Percentiles rank a stretch among this genome's conserved stretches.
These are phyloP conservation scores for Gryganskiella cystojenkinii DNA, from an alignment of 192 early-diverging fungal genomes.

Conservation along the genomic window DNA sequence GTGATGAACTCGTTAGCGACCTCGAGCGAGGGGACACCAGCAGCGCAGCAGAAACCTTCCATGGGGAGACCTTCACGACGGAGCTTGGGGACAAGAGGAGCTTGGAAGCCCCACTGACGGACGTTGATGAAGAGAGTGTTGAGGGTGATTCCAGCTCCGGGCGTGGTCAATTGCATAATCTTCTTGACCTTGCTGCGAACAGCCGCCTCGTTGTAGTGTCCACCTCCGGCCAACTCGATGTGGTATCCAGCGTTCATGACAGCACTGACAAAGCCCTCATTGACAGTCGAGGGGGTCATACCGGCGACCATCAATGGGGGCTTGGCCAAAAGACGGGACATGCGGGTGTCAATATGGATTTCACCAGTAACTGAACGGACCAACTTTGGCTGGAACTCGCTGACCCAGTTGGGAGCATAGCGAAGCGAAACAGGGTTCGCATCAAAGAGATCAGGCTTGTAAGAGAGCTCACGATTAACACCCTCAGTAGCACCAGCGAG, in stretches of 20 bases:
- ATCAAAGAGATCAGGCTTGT: slow-evolving; percentile 85
- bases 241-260: slow-evolving; percentile 92
- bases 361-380: slow-evolving; percentile 76
- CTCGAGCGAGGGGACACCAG: slow-evolving; percentile 90
- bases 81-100: slow-evolving; percentile 81
- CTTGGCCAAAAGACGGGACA: slow-evolving; percentile 86
- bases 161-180: slow-evolving; percentile 75
- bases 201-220: slow-evolving; percentile 80
- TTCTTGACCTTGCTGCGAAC: slow-evolving; percentile 76
- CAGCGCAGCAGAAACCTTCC: slow-evolving; percentile 91
- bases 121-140: slow-evolving; percentile 94
- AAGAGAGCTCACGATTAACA: slow-evolving; percentile 68
- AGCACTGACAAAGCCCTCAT: slow-evolving; percentile 82
- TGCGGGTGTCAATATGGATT: slow-evolving; percentile 87
- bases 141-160: slow-evolving; percentile 90
- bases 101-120: slow-evolving; percentile 93
- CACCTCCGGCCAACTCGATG: slow-evolving; percentile 91
- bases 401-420: slow-evolving; percentile 87
- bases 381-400: slow-evolving; percentile 85
- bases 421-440: slow-evolving; percentile 76
- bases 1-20: slow-evolving; percentile 85
- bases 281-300: slow-evolving; percentile 92
- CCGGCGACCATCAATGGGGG: slow-evolving; percentile 96
- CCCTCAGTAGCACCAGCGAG: slow-evolving; percentile 75
- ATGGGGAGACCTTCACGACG: slow-evolving; percentile 87